Conservation (phyloP, 2,329 filamentous ascomycete species). For the Emmonsiellopsis sp. region DNA sequence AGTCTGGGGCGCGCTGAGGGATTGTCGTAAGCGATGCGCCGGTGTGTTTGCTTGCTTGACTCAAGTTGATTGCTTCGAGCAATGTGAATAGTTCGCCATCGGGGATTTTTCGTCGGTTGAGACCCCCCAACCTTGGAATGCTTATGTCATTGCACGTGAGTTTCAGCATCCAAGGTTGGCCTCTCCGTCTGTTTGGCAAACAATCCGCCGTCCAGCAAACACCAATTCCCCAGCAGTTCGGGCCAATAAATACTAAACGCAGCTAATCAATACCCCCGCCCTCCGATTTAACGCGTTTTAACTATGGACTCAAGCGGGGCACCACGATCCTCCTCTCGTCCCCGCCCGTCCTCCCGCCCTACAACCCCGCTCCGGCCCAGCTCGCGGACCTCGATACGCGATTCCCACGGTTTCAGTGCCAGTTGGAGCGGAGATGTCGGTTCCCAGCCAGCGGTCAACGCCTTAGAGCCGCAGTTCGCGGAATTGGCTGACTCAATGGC, state of each 20-base stretch:
- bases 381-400: constrained; percentile 79
- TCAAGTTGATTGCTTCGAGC: no score
- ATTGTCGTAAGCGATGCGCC: no score
- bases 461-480: constrained; percentile 81
- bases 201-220: no score
- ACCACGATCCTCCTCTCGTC: constrained; percentile 50
- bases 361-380: constrained; percentile 87
- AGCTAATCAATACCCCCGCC: background rate
- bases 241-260: no score
- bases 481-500: constrained; percentile 91
- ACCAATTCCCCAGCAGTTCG: no score
- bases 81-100: no score
- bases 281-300: background rate
- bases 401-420: constrained; percentile 51
- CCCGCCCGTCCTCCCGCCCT: constrained; percentile 60
- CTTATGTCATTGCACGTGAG: constrained; percentile 3
- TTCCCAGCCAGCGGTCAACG: constrained; percentile 59
- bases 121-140: background rate
- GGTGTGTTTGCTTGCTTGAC: no score
- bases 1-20: no score
- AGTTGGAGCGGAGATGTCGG: constrained; percentile 25
- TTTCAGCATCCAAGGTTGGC: background rate
- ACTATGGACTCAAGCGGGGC: constrained; percentile 23
- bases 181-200: background rate
- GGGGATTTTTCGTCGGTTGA: background rate